Conservation (phyloP, 2,329 filamentous ascomycete species). For the Colletotrichum lupini region DNA sequence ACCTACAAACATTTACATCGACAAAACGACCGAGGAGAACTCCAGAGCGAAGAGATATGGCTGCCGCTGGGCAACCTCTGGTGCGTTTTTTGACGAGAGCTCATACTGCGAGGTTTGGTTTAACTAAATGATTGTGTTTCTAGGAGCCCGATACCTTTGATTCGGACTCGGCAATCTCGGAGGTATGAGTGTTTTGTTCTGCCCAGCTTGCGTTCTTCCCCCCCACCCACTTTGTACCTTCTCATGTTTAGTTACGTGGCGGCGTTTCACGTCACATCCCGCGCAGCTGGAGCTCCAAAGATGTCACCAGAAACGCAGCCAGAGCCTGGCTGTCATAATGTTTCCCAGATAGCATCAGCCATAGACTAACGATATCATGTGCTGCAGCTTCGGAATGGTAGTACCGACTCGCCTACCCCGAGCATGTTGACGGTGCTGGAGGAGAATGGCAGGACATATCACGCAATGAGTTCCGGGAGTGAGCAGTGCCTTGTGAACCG, state of each 20-base stretch:
- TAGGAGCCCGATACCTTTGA: conserved; percentile 28
- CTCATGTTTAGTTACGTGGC: not conserved
- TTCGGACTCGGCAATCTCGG: conserved; percentile 27
- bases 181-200: not conserved
- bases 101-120: no score
- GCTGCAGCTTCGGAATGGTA: not conserved
- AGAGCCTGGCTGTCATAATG: no score
- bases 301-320: not conserved
- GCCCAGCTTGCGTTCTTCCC: no score
- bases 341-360: not conserved
- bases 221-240: not conserved
- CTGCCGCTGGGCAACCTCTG: not conserved
- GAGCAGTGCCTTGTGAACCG: not conserved
- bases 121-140: not conserved
- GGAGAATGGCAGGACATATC: conserved; percentile 36
- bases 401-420: conserved; percentile 26
- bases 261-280: conserved; percentile 9
- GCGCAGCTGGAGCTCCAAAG: not conserved
- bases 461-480: conserved; percentile 41
- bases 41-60: not conserved
- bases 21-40: not conserved
- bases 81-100: not conserved
- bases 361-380: not conserved
- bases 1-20: not conserved
- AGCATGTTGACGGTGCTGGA: conserved; percentile 29